Evolutionary conservation across 148 eudicot genomes (phyloP).

Genomic region (Cornus suecica): DNA sequence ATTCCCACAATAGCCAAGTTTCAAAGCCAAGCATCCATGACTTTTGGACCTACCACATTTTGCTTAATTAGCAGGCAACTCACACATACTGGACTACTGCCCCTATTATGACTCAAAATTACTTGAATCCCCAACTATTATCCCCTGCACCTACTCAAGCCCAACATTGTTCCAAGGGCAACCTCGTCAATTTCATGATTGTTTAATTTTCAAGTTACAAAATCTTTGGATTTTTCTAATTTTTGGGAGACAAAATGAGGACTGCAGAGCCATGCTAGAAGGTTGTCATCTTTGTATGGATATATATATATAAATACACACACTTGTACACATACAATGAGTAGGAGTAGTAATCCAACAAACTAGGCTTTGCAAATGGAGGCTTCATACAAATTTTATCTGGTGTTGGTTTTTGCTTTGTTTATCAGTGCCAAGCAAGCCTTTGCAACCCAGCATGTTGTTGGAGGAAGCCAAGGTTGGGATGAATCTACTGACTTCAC

Average conservation of each 20-base stretch:
- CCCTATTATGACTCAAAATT: not conserved
- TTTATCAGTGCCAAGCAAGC: not conserved
- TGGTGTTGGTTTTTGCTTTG: not conserved
- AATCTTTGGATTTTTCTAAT: too few species aligned
- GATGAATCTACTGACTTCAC: conserved; percentile 57
- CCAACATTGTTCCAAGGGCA: too few species aligned
- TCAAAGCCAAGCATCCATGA: conserved; percentile 17
- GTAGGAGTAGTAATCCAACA: not conserved
- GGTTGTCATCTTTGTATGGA: too few species aligned
- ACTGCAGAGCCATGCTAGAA: too few species aligned
- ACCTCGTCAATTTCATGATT: too few species aligned
- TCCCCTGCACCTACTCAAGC: too few species aligned
- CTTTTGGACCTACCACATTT: conserved; percentile 4
- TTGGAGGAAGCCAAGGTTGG: conserved; percentile 81
- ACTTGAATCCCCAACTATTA: too few species aligned
- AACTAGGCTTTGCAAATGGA: conserved; percentile 5
- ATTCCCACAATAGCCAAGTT: not conserved
- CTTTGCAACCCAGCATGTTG: conserved; percentile 38
- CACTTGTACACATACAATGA: not conserved
- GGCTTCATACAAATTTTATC: not conserved
- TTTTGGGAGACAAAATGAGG: too few species aligned
- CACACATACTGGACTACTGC: not conserved
- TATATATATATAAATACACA: not conserved
- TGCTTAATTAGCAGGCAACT: conserved; percentile 17
- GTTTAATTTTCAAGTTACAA: too few species aligned